A percentile compares a stretch with the other conserved stretches of the same genome.
Evolutionary conservation across 257 asterid species (phyloP).

Genomic region (Lavandula angustifolia): DNA sequence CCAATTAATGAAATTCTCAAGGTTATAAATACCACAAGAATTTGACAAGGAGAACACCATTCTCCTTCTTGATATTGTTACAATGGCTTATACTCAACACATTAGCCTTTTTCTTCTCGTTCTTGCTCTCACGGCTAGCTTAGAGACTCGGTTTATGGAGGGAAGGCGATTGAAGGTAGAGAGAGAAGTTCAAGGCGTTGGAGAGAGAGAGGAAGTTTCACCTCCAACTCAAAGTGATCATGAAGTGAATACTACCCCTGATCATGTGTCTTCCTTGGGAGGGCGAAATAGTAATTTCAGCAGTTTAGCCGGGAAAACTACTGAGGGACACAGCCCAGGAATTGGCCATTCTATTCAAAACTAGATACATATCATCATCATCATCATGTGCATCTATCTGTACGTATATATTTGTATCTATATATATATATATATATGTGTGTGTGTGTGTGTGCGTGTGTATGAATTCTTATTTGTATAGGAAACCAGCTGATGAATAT

Average conservation of each 20-base stretch:
- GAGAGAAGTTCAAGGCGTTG: background rate
- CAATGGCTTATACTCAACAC: conserved; percentile 52
- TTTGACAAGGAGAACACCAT: conserved; percentile 8
- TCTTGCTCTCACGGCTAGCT: conserved; percentile 35
- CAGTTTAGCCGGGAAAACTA: conserved; percentile 29
- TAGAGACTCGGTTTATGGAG: conserved; percentile 35
- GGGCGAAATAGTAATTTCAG: conserved; percentile 20
- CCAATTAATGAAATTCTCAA: conserved; percentile 14
- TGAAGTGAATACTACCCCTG: conserved; percentile 49
- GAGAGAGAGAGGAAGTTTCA: conserved; percentile 21
- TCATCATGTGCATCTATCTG: background rate
- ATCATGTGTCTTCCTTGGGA: conserved; percentile 51
- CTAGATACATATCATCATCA: background rate
- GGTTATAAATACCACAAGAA: conserved; percentile 42
- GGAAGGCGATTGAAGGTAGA: conserved; percentile 41
- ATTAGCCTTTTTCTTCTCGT: conserved; percentile 36
- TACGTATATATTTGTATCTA: no score
- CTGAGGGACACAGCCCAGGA: conserved; percentile 59
- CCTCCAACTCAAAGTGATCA: background rate
- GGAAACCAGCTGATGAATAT: no score
- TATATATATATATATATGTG: no score
- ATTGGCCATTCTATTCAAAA: conserved; percentile 52
- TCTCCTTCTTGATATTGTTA: conserved; percentile 11
- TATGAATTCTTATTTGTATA: no score
- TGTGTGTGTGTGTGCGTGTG: no score